Evolutionary conservation across 805 yeast species (phyloP).

Genomic region (Pichia nanzhaoensis): DNA sequence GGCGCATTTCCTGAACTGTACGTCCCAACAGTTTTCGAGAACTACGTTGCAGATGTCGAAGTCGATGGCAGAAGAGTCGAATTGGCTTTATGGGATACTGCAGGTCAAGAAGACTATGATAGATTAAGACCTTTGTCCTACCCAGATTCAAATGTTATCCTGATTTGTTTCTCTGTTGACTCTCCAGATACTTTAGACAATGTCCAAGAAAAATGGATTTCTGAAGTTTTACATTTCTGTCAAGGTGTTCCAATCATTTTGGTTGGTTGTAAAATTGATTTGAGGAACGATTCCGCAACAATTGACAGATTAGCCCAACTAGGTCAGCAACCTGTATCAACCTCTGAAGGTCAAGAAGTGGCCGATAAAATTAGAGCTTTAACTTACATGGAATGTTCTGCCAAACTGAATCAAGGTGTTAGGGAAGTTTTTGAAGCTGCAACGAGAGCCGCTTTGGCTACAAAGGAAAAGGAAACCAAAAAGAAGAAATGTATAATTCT

Average conservation of each 20-base stretch:
- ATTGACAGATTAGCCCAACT: conserved; percentile 67
- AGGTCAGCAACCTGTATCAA: conserved; percentile 73
- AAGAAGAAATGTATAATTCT: conserved; percentile 68
- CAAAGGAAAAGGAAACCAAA: conserved; percentile 48
- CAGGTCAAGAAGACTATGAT: conserved; percentile 97
- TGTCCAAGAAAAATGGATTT: conserved; percentile 93
- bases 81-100: conserved; percentile 95
- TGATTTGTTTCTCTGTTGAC: conserved; percentile 87
- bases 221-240: conserved; percentile 90
- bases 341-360: conserved; percentile 78
- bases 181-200: conserved; percentile 89
- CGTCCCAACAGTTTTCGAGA: conserved; percentile 95
- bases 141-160: conserved; percentile 87
- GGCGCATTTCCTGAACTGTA: conserved; percentile 92
- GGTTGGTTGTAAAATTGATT: conserved; percentile 88
- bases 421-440: conserved; percentile 91
- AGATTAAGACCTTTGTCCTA: conserved; percentile 86
- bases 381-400: conserved; percentile 86
- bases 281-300: conserved; percentile 75
- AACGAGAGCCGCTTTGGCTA: conserved; percentile 79
- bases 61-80: conserved; percentile 89
- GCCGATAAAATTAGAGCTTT: conserved; percentile 87
- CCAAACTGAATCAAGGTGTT: conserved; percentile 85
- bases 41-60: conserved; percentile 95
- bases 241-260: conserved; percentile 89